phyloP scores from a whole-genome alignment of 148 eudicot genomes.

The Cornus suecica region DNA sequence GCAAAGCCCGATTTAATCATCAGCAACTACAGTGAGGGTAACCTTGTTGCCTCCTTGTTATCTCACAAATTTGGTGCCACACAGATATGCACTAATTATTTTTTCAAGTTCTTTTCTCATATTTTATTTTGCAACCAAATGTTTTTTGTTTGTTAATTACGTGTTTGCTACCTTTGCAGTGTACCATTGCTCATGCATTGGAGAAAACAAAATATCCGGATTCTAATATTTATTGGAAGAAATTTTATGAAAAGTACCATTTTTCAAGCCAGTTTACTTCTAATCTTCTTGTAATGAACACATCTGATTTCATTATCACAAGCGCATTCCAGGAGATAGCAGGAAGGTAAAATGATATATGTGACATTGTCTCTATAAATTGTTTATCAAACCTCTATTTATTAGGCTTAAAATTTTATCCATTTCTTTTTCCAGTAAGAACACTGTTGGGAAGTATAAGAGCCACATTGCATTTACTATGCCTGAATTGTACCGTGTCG shows the following conservation, averaged over 20 bases:
- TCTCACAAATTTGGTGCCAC: slow-evolving; percentile 24
- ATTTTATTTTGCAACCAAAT: no score
- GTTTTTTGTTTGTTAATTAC: no score
- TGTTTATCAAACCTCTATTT: no score
- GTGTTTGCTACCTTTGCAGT: no score
- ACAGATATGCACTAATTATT: slow-evolving; percentile 15
- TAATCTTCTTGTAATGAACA: slow-evolving; percentile 23
- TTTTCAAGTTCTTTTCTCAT: no score
- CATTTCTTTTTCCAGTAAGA: slow-evolving; percentile 16
- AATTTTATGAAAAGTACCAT: slow-evolving; percentile 22
- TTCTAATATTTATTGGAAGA: slow-evolving; percentile 21
- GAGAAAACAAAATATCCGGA: no score
- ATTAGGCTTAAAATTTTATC: no score
- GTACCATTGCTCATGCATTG: no score
- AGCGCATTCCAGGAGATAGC: slow-evolving; percentile 28
- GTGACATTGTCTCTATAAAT: no score
- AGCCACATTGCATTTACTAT: slow-evolving; percentile 27
- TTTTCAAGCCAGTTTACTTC: slow-evolving; percentile 24
- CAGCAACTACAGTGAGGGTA: slow-evolving; percentile 23
- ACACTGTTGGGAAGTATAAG: slow-evolving; percentile 25
- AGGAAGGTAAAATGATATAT: no score
- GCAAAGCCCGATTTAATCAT: slow-evolving; percentile 24
- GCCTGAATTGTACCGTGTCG: slow-evolving; percentile 24
- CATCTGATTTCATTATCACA: slow-evolving; percentile 26
- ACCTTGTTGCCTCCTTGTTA: no score